Base-by-base conservation (phyloP, 202 grass and related monocot genomes). In the Hordeum pubiflorum region DNA sequence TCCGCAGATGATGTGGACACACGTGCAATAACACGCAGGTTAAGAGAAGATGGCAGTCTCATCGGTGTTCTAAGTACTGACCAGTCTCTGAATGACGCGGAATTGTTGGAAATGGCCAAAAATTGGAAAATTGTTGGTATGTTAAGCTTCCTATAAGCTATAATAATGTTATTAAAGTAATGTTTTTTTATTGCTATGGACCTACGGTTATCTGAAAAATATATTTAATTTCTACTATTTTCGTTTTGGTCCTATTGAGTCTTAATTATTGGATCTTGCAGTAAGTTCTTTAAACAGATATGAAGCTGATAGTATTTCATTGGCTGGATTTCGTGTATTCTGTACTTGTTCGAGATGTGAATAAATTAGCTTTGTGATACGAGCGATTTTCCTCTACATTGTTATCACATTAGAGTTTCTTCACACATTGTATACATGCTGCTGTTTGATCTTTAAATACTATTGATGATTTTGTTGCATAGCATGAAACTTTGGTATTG, bases 121-220 rank as follows among this genome's bases (percentile, higher is more conserved):
- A 93, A 75, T 40, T 99, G 90, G 92, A 99, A 95, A 91, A 99
- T 98, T 81, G 76, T 99, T 83, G 92, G 96, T 98, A 93, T 58
- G 75, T 64, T 60, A 71, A 50, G 24, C 48, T 79, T 89, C 37
- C 21, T 79, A 31, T 5, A 52, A 69, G 4, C 41, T 62, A 50
- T 22, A 9, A n/a, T 50, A 9, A 48, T 65, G 2, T 40, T 8
- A 20, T 82, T 77, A 38, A 77, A 38, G 43, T 50, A 39, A 73
- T 63, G 44, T 32, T 11, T 48, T 73, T 62, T 0, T 20, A 54
- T 68, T 67, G 77, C 10, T 48, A 64, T 77, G 13, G 50, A 54
- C 17, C 18, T n/a, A 54, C 0, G 17, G 39, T 78, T 63, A 41
- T 79, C 18, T 55, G 11, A 34, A 44, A 46, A 11, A 2, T 74